A percentile compares a stretch with the other conserved stretches of the same genome.
Conservation (phyloP, 352 stramenopile genomes). For the Nothophytophthora sp. region DNA sequence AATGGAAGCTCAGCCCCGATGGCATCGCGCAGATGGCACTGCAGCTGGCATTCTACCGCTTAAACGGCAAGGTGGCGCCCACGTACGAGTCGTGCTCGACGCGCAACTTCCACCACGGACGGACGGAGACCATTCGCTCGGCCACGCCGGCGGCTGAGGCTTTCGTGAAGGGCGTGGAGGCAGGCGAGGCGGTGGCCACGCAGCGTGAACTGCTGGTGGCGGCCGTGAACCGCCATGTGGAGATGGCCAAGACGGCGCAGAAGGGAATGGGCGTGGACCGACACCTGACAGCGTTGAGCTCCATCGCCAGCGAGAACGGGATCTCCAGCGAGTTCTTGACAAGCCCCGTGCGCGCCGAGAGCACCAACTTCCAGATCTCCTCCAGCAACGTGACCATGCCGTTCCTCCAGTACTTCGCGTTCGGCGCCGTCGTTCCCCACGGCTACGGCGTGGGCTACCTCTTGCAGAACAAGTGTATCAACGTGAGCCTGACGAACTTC, state of each 20-base stretch:
- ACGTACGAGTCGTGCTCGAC: slow-evolving; percentile 95
- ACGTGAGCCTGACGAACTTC: slow-evolving; percentile 88
- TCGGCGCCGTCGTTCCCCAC: slow-evolving; percentile 85
- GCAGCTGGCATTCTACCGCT: slow-evolving; percentile 87
- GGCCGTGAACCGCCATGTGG: slow-evolving; percentile 84
- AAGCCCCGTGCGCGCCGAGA: slow-evolving; percentile 75
- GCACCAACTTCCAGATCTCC: slow-evolving; percentile 89
- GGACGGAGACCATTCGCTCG: slow-evolving; percentile 92
- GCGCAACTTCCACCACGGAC: slow-evolving; percentile 87
- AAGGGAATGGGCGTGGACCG: slow-evolving; percentile 87
- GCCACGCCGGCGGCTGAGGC: slow-evolving; percentile 69
- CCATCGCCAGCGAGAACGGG: slow-evolving; percentile 64
- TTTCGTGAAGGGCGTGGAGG: slow-evolving; percentile 68
- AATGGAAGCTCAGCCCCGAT: slow-evolving; percentile 91
- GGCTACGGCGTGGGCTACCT: slow-evolving; percentile 92
- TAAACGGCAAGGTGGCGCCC: slow-evolving; percentile 74
- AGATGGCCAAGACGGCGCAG: slow-evolving; percentile 90
- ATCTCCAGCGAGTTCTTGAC: slow-evolving; percentile 79
- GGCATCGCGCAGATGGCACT: slow-evolving; percentile 92
- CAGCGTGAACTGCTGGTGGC: slow-evolving; percentile 70
- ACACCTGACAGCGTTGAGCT: slow-evolving; percentile 82
- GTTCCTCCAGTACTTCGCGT: slow-evolving; percentile 90
- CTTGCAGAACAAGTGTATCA: slow-evolving; percentile 82
- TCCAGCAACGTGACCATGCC: slow-evolving; percentile 92
- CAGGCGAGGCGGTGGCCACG: slow-evolving; percentile 32